These are phyloP conservation scores for Nicotiana knightiana DNA, from an alignment of 257 asterid species.

Conservation along the genomic window DNA sequence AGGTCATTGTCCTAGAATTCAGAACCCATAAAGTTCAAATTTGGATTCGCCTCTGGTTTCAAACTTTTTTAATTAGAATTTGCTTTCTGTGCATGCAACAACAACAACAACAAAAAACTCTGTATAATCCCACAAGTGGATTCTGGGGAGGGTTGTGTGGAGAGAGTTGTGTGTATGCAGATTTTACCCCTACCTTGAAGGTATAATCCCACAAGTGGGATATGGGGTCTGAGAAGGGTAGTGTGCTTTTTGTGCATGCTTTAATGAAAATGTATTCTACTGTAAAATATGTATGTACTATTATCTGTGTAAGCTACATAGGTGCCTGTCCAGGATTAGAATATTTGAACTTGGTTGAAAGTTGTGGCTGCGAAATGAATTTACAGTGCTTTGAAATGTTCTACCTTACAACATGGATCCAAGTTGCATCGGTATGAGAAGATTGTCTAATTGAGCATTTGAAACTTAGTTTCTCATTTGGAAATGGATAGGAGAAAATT, in stretches of 20 bases:
- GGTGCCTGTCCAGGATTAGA: background rate
- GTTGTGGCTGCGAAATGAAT: background rate
- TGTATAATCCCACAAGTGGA: no score
- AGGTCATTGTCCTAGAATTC: no score
- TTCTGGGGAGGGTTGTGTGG: no score
- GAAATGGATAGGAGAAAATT: background rate
- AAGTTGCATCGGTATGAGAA: background rate
- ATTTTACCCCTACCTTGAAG: no score
- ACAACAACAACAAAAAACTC: no score
- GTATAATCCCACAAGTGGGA: no score
- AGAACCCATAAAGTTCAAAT: no score
- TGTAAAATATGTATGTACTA: background rate
- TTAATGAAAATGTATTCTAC: background rate
- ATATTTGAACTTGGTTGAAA: background rate
- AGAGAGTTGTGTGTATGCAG: no score
- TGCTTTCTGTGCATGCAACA: background rate
- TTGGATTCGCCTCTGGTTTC: background rate
- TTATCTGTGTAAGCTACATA: background rate
- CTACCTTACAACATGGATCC: background rate
- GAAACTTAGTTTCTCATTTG: background rate
- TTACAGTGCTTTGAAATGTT: background rate
- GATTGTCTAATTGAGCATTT: background rate
- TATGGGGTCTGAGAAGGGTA: no score
- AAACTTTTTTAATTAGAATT: background rate
- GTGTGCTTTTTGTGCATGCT: background rate